Conservation (phyloP, 352 stramenopile genomes). For the Phytophthora fragariae region DNA sequence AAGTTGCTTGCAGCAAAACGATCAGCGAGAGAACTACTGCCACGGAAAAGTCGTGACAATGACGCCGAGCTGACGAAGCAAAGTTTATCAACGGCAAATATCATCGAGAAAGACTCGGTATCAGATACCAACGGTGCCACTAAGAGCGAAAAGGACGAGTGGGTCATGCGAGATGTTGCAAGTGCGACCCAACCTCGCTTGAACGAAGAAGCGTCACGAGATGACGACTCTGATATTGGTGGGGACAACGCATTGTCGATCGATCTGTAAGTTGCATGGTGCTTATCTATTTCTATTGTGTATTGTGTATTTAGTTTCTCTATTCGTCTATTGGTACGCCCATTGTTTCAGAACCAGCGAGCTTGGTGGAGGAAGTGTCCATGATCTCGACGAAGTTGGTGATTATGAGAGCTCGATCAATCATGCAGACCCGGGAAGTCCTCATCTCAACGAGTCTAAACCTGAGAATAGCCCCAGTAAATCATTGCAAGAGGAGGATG, state of each 20-base stretch:
- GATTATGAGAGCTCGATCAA: background rate
- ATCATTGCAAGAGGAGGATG: slow-evolving; percentile 1
- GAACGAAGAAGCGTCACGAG: background rate
- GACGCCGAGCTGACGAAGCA: background rate
- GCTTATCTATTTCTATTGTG: slow-evolving; percentile 24
- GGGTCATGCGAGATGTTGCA: slow-evolving; percentile 1
- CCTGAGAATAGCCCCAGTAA: slow-evolving; percentile 7
- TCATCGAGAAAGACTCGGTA: background rate
- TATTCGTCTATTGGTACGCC: slow-evolving; percentile 16
- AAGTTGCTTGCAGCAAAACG: slow-evolving; percentile 45
- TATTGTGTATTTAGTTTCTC: slow-evolving; percentile 15
- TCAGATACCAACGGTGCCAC: background rate
- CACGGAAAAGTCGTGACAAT: background rate
- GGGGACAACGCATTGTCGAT: slow-evolving; percentile 58
- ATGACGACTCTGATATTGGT: slow-evolving; percentile 20
- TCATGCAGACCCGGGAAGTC: background rate
- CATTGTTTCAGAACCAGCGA: slow-evolving; percentile 43
- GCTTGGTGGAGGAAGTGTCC: slow-evolving; percentile 7
- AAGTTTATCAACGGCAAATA: background rate
- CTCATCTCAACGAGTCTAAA: slow-evolving; percentile 2
- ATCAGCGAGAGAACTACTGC: slow-evolving; percentile 23
- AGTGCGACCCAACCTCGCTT: background rate
- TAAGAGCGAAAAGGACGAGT: slow-evolving; percentile 13
- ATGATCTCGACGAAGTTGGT: slow-evolving; percentile 1
- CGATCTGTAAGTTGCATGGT: slow-evolving; percentile 59